Percentiles rank a stretch among this genome's conserved stretches.
Conservation (phyloP, 2,329 filamentous ascomycete genomes). For the Tetracladium maxilliforme region DNA sequence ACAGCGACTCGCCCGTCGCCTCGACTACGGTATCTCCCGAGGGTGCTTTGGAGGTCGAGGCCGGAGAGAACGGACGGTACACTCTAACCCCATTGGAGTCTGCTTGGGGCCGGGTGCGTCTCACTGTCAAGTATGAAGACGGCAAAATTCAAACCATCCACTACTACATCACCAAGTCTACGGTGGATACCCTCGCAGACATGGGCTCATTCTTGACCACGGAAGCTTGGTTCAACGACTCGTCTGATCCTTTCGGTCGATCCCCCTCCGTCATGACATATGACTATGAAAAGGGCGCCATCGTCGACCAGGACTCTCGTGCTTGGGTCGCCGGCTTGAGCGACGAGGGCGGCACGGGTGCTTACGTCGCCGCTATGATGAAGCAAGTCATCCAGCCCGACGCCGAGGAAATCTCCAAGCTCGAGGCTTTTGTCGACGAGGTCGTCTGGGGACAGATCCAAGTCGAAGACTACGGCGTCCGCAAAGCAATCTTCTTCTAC, state of each 20-base stretch:
- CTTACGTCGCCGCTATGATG: constrained; percentile 36
- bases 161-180: constrained; percentile 36
- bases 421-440: constrained; percentile 37
- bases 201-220: constrained; percentile 38
- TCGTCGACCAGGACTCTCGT: constrained; percentile 29
- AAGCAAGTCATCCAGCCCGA: constrained; percentile 37
- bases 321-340: constrained; percentile 45
- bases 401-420: constrained; percentile 28
- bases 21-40: constrained; percentile 22
- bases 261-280: constrained; percentile 41
- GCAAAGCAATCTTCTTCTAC: constrained; percentile 42
- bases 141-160: constrained; percentile 35
- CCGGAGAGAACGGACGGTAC: constrained; percentile 18
- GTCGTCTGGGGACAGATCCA: constrained; percentile 35
- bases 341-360: constrained; percentile 42
- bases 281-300: constrained; percentile 28
- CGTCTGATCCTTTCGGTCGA: constrained; percentile 35
- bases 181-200: constrained; percentile 24
- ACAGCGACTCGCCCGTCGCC: constrained; percentile 20
- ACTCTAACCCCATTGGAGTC: constrained; percentile 23
- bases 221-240: constrained; percentile 33
- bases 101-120: constrained; percentile 31
- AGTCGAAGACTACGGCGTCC: constrained; percentile 27
- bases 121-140: constrained; percentile 31
- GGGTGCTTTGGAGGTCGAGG: constrained; percentile 18